Evolutionary conservation across 2,329 filamentous ascomycete species (phyloP).

Genomic region (Phaeosphaeria sp.): DNA sequence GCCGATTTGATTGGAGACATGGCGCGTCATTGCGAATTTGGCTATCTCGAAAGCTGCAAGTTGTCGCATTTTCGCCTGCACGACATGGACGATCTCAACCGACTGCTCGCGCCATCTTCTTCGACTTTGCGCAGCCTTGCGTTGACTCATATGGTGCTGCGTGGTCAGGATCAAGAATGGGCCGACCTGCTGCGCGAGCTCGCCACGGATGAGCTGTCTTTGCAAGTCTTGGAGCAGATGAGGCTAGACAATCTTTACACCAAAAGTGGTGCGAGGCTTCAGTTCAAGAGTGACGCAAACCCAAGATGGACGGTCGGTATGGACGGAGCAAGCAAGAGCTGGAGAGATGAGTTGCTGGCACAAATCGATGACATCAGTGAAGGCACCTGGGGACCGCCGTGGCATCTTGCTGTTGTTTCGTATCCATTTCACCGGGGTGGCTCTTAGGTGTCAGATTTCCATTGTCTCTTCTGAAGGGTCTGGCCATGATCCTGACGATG

Average conservation of each 20-base stretch:
- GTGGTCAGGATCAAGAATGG: neutral
- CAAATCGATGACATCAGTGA: neutral
- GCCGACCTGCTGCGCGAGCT: neutral
- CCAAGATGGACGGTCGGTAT: neutral
- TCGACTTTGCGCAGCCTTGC: neutral
- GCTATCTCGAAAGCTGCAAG: constrained; percentile 18
- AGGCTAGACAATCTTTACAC: neutral
- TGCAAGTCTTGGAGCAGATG: neutral
- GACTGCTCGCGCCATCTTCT: neutral
- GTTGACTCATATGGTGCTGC: neutral
- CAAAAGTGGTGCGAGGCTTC: neutral
- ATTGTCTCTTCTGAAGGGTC: neutral
- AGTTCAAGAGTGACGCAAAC: neutral
- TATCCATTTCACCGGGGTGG: neutral
- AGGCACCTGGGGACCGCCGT: neutral
- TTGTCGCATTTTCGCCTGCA: constrained; percentile 25
- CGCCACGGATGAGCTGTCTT: neutral
- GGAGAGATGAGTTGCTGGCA: neutral
- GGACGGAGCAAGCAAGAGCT: neutral
- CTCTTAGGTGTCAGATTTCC: no score
- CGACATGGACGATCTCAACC: constrained; percentile 10
- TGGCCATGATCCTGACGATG: no score
- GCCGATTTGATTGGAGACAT: constrained; percentile 29
- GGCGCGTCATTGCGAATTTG: constrained; percentile 26
- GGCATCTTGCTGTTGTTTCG: neutral